phyloP scores from a whole-genome alignment of 2,329 filamentous ascomycete species.

The Tolypocladium album region DNA sequence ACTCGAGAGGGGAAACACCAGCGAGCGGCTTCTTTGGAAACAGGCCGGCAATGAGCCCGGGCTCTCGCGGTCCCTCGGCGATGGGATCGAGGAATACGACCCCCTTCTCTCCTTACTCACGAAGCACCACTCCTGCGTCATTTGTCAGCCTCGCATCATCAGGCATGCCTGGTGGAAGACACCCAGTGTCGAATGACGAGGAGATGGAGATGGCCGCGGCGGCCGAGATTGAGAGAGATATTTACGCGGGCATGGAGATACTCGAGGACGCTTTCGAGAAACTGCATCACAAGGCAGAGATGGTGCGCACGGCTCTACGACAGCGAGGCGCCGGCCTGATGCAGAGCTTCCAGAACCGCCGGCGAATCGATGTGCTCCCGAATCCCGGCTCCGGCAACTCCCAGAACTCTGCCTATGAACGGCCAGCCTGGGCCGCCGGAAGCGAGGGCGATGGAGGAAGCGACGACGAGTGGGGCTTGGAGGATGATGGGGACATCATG shows the following conservation, averaged over 20 bases:
- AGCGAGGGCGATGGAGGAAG: constrained; percentile 38
- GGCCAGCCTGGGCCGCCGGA: constrained; percentile 24
- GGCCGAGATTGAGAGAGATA: constrained; percentile 85
- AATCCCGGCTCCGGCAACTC: constrained; percentile 36
- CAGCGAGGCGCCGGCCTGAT: constrained; percentile 72
- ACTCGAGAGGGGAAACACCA: constrained; percentile 47
- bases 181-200: constrained; percentile 77
- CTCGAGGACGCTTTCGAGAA: constrained; percentile 90
- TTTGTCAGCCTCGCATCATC: constrained; percentile 48
- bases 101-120: constrained; percentile 40
- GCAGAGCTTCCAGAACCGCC: constrained; percentile 50
- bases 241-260: constrained; percentile 87
- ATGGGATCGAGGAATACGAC: constrained; percentile 35
- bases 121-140: constrained; percentile 45
- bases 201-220: constrained; percentile 86
- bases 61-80: constrained; percentile 27
- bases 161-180: constrained; percentile 29
- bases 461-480: constrained; percentile 48
- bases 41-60: constrained; percentile 25
- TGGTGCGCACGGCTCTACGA: constrained; percentile 66
- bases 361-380: constrained; percentile 43
- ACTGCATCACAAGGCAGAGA: constrained; percentile 76
- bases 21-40: constrained; percentile 33
- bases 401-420: constrained; percentile 31
- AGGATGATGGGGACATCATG: constrained; percentile 51